phyloP scores from a whole-genome alignment of 2,329 filamentous ascomycete genomes.

The Kalmusia sp. region DNA sequence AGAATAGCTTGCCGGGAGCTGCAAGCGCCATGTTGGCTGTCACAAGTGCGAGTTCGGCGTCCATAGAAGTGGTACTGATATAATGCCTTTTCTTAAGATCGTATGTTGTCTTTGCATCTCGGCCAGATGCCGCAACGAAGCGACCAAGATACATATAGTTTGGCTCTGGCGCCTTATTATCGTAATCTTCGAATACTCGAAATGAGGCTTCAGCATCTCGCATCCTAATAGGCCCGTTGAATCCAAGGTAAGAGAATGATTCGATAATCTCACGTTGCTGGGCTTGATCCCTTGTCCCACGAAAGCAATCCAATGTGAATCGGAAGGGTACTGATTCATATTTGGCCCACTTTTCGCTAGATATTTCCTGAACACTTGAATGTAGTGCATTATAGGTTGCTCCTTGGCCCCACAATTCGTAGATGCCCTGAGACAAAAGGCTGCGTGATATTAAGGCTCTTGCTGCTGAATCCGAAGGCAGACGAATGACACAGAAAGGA shows the following conservation, averaged over 20 bases:
- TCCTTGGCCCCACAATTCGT: conserved; percentile 87
- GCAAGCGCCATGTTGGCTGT: conserved; percentile 91
- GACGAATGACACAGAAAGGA: conserved; percentile 80
- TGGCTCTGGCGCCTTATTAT: conserved; percentile 58
- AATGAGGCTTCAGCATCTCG: conserved; percentile 73
- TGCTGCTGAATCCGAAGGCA: conserved; percentile 70
- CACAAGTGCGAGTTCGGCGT: conserved; percentile 87
- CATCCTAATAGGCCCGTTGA: conserved; percentile 81
- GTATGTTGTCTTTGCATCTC: conserved; percentile 74
- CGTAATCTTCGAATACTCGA: conserved; percentile 83
- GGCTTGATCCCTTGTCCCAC: conserved; percentile 69
- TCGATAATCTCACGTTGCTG: conserved; percentile 80
- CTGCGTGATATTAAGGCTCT: conserved; percentile 74
- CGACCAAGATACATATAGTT: conserved; percentile 75
- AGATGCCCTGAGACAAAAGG: conserved; percentile 81
- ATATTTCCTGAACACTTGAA: conserved; percentile 64
- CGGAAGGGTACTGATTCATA: conserved; percentile 77
- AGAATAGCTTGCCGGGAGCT: conserved; percentile 82
- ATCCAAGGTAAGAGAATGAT: conserved; percentile 77
- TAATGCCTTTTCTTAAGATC: conserved; percentile 93
- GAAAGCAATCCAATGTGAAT: conserved; percentile 84
- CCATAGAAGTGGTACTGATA: conserved; percentile 97
- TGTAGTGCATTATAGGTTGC: conserved; percentile 73
- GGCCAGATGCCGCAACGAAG: conserved; percentile 69
- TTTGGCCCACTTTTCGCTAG: conserved; percentile 68